Evolutionary conservation across 208 protist genomes (phyloP), one percentile per base, ranked within the genome.

Genomic region (Tetramitus jugosus): DNA sequence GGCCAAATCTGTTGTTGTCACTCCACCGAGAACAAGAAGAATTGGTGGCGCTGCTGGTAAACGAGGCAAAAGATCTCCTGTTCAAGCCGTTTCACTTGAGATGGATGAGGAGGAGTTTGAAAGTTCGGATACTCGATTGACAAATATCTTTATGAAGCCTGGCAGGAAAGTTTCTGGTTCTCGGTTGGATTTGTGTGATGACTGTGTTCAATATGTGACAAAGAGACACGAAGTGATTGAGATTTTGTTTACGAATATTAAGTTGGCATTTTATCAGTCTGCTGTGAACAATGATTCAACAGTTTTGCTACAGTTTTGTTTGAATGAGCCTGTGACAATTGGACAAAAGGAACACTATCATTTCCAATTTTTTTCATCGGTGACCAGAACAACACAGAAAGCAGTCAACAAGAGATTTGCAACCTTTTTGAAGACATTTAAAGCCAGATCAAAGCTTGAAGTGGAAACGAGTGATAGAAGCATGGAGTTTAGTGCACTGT

Each of bases 221-320:
- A 84, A 90, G 60, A 92, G 88, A 53, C 88, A 87, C 10, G 71
- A 79, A 23, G 33, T 76, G 56, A 81, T 97, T 42, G 93, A 97
- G 67, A 88, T 98, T 60, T 69, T 94, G 4, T 98, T 95, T 80
- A 90, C 91, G n/a, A 99, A 99, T 82, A 91, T 99, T 62, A 94
- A 94, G 80, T 92, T 98, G 82, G 85, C 95, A 77, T 96, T 99
- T 77, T 98, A 98, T 77, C 95, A 98, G 83, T 92, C 92, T 2
- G 90, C 88, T 23, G n/a, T n/a, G n/a, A 87, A 97, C 40, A 91
- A 94, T 52, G 83, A 87, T 43, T 91, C 96, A 40, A 84, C 86
- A 40, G 93, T 96, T 6, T 87, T 98, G 76, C 90, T 98, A 74
- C 96, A 98, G 83, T 88, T 99, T 40, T 95, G 97, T 60, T 86